Percentiles rank a stretch among this genome's conserved stretches.
These are phyloP conservation scores for Marasmius oreades DNA, from an alignment of 1,284 basidiomycete genomes.

Conservation along the genomic window DNA sequence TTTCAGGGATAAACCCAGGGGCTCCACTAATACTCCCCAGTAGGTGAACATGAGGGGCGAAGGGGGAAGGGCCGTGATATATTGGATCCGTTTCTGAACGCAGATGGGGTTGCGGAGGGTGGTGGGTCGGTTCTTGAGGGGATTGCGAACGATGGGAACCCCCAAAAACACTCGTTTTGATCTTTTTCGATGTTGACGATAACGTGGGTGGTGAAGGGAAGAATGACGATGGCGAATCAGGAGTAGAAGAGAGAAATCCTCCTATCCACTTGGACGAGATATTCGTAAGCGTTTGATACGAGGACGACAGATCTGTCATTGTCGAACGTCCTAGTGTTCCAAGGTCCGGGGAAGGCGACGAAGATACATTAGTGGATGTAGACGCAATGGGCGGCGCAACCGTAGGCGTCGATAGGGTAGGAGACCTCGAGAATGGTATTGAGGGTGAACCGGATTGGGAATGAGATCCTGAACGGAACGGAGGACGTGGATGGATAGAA, in stretches of 20 bases:
- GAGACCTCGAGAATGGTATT: conserved; percentile 15
- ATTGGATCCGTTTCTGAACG: too few species aligned
- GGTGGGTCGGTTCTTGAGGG: too few species aligned
- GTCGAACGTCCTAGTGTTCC: conserved; percentile 9
- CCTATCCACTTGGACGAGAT: conserved; percentile 38
- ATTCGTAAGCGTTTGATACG: conserved; percentile 32
- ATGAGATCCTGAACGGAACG: conserved; percentile 17
- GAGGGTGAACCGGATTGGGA: too few species aligned
- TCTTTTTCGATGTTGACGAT: conserved; percentile 16
- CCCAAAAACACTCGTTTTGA: too few species aligned
- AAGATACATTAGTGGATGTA: conserved; percentile 17
- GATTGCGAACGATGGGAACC: too few species aligned
- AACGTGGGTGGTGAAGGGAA: conserved; percentile 17
- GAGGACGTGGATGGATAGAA: conserved; percentile 14
- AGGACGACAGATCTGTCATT: conserved; percentile 23
- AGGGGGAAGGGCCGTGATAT: too few species aligned
- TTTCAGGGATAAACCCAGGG: conserved; percentile 69
- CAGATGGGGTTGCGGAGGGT: too few species aligned
- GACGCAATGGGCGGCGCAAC: conserved; percentile 21
- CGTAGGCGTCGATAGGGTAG: conserved; percentile 25
- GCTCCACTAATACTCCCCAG: conserved; percentile 62
- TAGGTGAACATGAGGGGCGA: conserved; percentile 52
- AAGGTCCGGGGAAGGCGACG: too few species aligned
- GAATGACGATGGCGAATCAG: conserved; percentile 3
- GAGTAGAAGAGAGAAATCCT: conserved; percentile 24